Base-by-base conservation (phyloP, 306 rosid genomes). In the Cucurbita ficifolia region DNA sequence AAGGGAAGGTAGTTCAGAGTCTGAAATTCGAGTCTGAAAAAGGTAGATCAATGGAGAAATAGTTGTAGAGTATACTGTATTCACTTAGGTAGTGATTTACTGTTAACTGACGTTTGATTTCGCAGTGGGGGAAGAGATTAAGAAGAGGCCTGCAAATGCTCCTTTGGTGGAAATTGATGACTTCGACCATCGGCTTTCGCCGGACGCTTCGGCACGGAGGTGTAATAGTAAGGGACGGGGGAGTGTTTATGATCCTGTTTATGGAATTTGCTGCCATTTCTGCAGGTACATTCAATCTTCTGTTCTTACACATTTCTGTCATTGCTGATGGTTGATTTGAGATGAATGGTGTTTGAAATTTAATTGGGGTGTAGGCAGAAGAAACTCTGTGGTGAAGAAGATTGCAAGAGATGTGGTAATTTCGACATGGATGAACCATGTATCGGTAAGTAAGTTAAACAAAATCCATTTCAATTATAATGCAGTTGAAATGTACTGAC, bases 221-320 rank as follows among this genome's bases (percentile, higher is more conserved):
- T 88, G 96, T 71, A 8, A 77, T 36, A 86, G 91, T 79, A 90
- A 81, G 68, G 93, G 87, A 40, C 86, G 90, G 51, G 88, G 94
- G 72, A 87, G 85, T 78, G 77, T 88, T 51, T 86, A 86, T 76
- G 81, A 90, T 74, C 74, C 90, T 9, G 65, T 81, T 53, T 75
- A 84, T 52, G 88, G 96, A 61, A 85, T 90, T 75, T 81, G 90
- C 80, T 90, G 91, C 84, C 96, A 90, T 71, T 86, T 86, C 59
- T 90, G 94, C 90, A 88, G 94, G 96, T 90, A 69, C 58, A 14
- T 12, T 68, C 18, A 43, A 65, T 21, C 72, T 10, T 33, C 4
- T 70, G 10, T 61, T 58, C 1, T 45, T 63, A 0, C 9, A 14
- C 9, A 14, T 3, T 59, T 59, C 65, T 35, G 18, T 29, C 33